Conservation (phyloP, 257 asterid genomes). For the Cinchona pubescens region DNA sequence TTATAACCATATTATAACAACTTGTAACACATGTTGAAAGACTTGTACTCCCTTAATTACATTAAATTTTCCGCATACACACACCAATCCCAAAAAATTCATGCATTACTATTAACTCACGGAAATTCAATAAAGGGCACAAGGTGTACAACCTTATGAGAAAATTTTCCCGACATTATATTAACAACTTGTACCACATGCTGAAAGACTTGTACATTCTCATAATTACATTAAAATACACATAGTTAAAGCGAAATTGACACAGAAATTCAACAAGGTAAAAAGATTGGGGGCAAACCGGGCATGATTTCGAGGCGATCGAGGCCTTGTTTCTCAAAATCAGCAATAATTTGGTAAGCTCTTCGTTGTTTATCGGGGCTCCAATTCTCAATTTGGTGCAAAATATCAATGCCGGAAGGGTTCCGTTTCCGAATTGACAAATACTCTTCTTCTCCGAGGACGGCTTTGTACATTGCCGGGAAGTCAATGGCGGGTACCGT, state of each 20-base stretch:
- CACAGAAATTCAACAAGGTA: background rate
- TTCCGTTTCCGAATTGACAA: constrained; percentile 36
- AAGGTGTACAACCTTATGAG: too few relatives aligned
- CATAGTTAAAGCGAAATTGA: too few relatives aligned
- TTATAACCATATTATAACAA: too few relatives aligned
- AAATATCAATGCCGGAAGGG: constrained; percentile 81
- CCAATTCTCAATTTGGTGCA: constrained; percentile 85
- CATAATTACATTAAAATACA: too few relatives aligned
- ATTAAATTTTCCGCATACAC: too few relatives aligned
- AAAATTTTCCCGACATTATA: too few relatives aligned
- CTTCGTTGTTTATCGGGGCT: constrained; percentile 57
- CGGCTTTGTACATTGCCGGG: constrained; percentile 83
- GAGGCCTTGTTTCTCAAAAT: constrained; percentile 71
- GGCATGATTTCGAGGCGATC: constrained; percentile 97
- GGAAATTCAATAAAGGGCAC: too few relatives aligned
- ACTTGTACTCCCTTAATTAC: too few relatives aligned
- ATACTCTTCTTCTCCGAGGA: constrained; percentile 77
- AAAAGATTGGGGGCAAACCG: constrained; percentile 38
- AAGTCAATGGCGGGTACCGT: constrained; percentile 93
- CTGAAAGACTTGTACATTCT: background rate
- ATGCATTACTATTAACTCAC: too few relatives aligned
- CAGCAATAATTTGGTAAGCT: constrained; percentile 70
- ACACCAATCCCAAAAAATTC: too few relatives aligned
- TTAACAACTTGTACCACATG: background rate
- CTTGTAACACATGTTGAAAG: too few relatives aligned